A percentile compares a stretch with the other conserved stretches of the same genome.
Conservation (phyloP, 345 rosid species). For the Camelina neglecta region DNA sequence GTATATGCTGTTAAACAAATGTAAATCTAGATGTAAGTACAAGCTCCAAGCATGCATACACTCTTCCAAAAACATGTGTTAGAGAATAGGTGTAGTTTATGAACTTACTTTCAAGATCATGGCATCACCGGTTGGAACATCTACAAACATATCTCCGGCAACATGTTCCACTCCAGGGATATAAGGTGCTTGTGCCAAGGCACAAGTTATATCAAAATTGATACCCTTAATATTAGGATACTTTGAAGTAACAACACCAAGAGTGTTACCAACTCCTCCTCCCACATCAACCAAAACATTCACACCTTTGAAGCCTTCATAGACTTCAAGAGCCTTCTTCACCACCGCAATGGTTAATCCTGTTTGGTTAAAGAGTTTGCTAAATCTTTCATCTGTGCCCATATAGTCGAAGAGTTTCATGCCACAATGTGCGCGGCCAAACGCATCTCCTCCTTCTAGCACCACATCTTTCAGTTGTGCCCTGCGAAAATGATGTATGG, state of each 20-base stretch:
- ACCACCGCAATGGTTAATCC: slow-evolving; percentile 53
- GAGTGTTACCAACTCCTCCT: slow-evolving; percentile 65
- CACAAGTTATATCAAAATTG: slow-evolving; percentile 54
- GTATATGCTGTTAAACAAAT: slow-evolving; percentile 45
- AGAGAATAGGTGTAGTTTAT: not conserved
- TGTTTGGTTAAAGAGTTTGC: slow-evolving; percentile 57
- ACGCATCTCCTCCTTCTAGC: slow-evolving; percentile 64
- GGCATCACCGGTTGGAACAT: slow-evolving; percentile 76
- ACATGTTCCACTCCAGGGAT: slow-evolving; percentile 60
- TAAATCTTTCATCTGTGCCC: slow-evolving; percentile 54
- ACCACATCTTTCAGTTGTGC: slow-evolving; percentile 54
- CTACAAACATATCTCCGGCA: slow-evolving; percentile 84
- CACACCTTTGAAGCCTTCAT: slow-evolving; percentile 61
- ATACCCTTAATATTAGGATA: slow-evolving; percentile 57
- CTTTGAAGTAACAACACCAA: slow-evolving; percentile 54
- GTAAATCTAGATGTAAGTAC: not conserved
- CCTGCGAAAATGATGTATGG: slow-evolving; percentile 28
- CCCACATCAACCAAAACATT: slow-evolving; percentile 65
- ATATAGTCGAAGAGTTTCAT: slow-evolving; percentile 57
- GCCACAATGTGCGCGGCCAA: slow-evolving; percentile 64
- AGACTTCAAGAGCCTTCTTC: slow-evolving; percentile 59
- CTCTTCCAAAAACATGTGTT: not conserved
- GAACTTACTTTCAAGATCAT: slow-evolving; percentile 76
- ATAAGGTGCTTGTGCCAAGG: slow-evolving; percentile 48
- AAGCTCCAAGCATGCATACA: not conserved